Percentiles rank a stretch among this genome's conserved stretches.
Conservation (phyloP, 2,329 filamentous ascomycete species). For the Stromatinia cepivora region DNA sequence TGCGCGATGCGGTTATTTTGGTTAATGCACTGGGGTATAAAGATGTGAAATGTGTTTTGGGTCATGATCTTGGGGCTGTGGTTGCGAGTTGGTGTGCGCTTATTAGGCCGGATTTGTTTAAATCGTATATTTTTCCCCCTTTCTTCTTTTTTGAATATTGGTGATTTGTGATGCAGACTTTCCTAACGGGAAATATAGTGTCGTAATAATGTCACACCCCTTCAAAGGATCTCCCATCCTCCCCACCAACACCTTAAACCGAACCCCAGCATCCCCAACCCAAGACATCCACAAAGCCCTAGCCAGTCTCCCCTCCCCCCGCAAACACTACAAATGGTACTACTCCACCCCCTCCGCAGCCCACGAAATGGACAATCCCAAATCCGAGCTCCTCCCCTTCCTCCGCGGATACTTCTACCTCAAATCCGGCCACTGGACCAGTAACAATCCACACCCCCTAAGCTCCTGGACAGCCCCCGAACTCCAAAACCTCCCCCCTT, state of each 20-base stretch:
- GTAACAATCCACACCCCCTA: constrained; percentile 56
- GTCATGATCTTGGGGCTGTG: constrained; percentile 67
- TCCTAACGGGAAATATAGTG: constrained; percentile 32
- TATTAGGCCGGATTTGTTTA: constrained; percentile 64
- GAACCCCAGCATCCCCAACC: constrained; percentile 28
- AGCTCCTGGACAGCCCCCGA: constrained; percentile 56
- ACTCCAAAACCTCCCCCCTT: constrained; percentile 61
- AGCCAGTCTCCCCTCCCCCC: constrained; percentile 53
- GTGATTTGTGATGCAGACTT: too few relatives aligned
- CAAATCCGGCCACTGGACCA: constrained; percentile 62
- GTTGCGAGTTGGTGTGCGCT: constrained; percentile 59
- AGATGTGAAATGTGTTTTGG: constrained; percentile 58
- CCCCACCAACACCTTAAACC: constrained; percentile 37
- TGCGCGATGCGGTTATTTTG: constrained; percentile 62
- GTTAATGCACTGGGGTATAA: constrained; percentile 61
- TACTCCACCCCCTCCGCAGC: constrained; percentile 53
- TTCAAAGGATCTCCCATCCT: constrained; percentile 50
- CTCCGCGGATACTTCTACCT: constrained; percentile 68
- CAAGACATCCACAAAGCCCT: constrained; percentile 57
- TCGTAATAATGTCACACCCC: constrained; percentile 65
- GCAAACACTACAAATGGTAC: constrained; percentile 72
- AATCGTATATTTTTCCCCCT: constrained; percentile 42
- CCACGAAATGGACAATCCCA: constrained; percentile 48
- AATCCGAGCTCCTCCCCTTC: constrained; percentile 57
- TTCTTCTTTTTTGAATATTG: background rate